Evolutionary conservation across 148 eudicot genomes (phyloP), one percentile per base, ranked within the genome.

Genomic region (Vaccinium corymbosum): DNA sequence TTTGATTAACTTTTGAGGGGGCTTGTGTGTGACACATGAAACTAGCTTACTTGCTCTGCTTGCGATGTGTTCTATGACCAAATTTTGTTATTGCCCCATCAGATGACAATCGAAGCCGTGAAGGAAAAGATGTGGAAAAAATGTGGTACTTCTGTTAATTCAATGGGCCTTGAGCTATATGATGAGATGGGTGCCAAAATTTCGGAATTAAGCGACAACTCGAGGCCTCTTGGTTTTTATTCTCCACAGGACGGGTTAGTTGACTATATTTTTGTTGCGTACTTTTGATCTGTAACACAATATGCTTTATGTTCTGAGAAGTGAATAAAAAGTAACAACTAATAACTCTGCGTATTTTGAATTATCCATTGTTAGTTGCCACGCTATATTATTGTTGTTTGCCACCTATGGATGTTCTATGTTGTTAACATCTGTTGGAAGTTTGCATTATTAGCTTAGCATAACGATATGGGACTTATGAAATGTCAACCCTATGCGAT

Each of bases 41-140:
- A 51, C 56, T 6, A 3, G 22, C 29, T n/a, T 68, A 32, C 38
- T 78, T 32, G n/a, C 46, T 57, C 6, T 59, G 9, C 50, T 15
- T 57, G 55, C 27, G 3, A 64, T 75, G 13, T 38, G 64, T 51
- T 55, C 49, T 49, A 9, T 53, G 17, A 53, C 52, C 20, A 27
- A 62, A 14, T 51, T 51, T 61, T 78, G 51, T 72, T 75, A 29
- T 3, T 83, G 55, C 75, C 29, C 61, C 80, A 22, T 27, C 89
- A 95, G 99, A 90, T 90, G 93, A 89, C 93, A 7, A 89, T 96
- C 25, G 99, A 96, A 89, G 93, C 95, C 38, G 91, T 96, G 50
- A 96, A 96, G 86, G 99, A 96, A 22, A 96, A 96, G 91, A 88
- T 96, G 9, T 96, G 99, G 98, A 96, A 90, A 86, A 96, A 92